Base-by-base conservation (phyloP, 768 basidiomycete genomes). In the Boletus patriciae region DNA sequence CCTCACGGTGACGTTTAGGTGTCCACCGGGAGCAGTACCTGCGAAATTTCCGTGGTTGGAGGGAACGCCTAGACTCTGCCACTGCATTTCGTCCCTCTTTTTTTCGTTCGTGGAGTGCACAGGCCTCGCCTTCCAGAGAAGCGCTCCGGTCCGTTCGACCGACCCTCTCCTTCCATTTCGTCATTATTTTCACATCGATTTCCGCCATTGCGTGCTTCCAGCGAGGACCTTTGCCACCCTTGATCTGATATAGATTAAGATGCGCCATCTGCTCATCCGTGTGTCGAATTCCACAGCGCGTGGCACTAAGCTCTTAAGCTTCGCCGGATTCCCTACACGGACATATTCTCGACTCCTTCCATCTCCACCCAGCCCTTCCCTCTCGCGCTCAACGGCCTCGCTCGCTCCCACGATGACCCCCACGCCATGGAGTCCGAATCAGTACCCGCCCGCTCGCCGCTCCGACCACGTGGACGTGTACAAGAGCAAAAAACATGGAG, bases 381-480 rank as follows among this genome's bases (percentile, higher is more conserved):
- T 34, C 21, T 25, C 45, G 25, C 55, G 47, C 47, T 59, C 56
- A 50, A 45, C 46, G 4, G 40, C 46, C 29, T 59, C 64, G 18
- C 41, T 61, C 9, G 46, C 60, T 21, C 27, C 58, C 52, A 70
- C 59, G 6, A 76, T 80, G 75, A 46, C 74, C 10, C 66, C 75
- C 16, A 79, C 78, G 9, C 68, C 75, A 8, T 90, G 86, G 85
- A 73, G 63, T 13, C 76, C 84, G 19, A 78, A 82, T 61, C 66
- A 66, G 27, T 92, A 92, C 66, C 92, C 92, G 0, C 49, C 69
- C 9, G 79, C 87, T 27, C 83, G 82, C 52, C 82, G 88, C 49
- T 83, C 81, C 8, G 83, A 87, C 64, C 83, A 86, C 65, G 73
- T 84, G 46, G 87, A 90, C 68, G 69, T 78, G 34, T 93, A 89